Conservation (phyloP, 2,329 filamentous ascomycete genomes). For the Bipolaris victoriae region DNA sequence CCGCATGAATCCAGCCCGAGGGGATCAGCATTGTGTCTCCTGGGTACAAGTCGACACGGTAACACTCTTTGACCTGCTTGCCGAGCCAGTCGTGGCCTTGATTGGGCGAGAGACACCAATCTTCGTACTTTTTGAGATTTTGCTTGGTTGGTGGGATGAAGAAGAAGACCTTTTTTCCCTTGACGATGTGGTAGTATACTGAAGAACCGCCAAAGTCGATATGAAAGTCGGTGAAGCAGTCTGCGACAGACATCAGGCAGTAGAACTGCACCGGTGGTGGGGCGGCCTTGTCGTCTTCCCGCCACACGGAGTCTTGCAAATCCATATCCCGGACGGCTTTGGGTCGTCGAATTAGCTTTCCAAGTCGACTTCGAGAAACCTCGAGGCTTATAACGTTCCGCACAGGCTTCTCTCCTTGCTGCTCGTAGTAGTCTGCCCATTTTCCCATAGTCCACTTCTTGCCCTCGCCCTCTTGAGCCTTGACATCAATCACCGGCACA, state of each 20-base stretch:
- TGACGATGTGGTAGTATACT: conserved; percentile 73
- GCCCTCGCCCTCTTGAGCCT: conserved; percentile 69
- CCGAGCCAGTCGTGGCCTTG: conserved; percentile 71
- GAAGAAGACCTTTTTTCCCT: conserved; percentile 73
- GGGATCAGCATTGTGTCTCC: conserved; percentile 75
- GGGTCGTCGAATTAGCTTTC: conserved; percentile 66
- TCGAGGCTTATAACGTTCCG: conserved; percentile 74
- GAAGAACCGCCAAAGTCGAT: conserved; percentile 75
- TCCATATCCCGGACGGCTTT: conserved; percentile 70
- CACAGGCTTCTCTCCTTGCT: conserved; percentile 65
- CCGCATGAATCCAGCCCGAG: conserved; percentile 74
- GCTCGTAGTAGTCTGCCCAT: conserved; percentile 72
- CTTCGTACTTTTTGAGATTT: conserved; percentile 72
- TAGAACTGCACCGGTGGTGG: conserved; percentile 71
- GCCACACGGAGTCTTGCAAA: conserved; percentile 63
- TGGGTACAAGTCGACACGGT: conserved; percentile 68
- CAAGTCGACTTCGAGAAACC: conserved; percentile 68
- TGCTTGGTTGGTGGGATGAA: conserved; percentile 73
- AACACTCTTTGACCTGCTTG: conserved; percentile 69
- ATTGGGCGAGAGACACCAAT: conserved; percentile 71
- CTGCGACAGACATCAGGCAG: conserved; percentile 72
- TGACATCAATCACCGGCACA: conserved; percentile 72
- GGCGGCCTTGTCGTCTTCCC: conserved; percentile 60
- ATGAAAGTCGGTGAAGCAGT: conserved; percentile 75
- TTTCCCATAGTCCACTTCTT: conserved; percentile 69